Conservation (phyloP, 2,329 filamentous ascomycete genomes). For the Bipolaris victoriae region DNA sequence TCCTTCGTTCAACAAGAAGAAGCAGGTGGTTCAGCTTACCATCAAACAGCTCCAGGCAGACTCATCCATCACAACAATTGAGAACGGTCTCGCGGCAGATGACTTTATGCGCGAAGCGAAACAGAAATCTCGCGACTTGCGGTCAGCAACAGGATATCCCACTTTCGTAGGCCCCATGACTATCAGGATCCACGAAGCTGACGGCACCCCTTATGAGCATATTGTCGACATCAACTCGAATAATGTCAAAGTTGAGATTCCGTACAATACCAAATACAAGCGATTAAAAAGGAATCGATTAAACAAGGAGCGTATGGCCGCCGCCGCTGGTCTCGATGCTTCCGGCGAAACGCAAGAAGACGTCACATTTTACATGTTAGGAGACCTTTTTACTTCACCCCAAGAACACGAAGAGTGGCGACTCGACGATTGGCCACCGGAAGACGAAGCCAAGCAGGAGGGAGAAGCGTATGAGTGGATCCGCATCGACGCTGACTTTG, state of each 20-base stretch:
- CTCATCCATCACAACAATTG: constrained; percentile 34
- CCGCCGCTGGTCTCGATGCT: constrained; percentile 67
- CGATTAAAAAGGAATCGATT: constrained; percentile 86
- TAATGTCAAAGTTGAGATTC: constrained; percentile 86
- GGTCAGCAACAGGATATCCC: constrained; percentile 72
- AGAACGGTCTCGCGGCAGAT: constrained; percentile 64
- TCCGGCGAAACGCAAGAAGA: constrained; percentile 72
- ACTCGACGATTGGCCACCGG: constrained; percentile 85
- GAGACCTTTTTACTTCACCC: constrained; percentile 83
- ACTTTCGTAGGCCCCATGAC: constrained; percentile 97
- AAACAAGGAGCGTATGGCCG: constrained; percentile 77
- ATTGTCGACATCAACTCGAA: constrained; percentile 94
- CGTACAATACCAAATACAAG: constrained; percentile 99
- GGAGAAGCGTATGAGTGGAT: constrained; percentile 99
- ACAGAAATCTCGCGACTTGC: constrained; percentile 74
- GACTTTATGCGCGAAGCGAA: constrained; percentile 86
- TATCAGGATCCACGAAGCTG: constrained; percentile 95
- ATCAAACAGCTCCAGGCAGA: constrained; percentile 68
- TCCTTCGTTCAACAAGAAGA: constrained; percentile 97
- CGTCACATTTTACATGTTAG: constrained; percentile 85
- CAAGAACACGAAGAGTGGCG: constrained; percentile 85
- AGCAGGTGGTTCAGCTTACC: constrained; percentile 89
- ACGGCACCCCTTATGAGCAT: constrained; percentile 97
- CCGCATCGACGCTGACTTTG: constrained; percentile 95
- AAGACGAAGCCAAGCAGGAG: constrained; percentile 90